Evolutionary conservation across 345 rosid species (phyloP), one percentile per base, ranked within the genome.

Genomic region (Ricinus communis): DNA sequence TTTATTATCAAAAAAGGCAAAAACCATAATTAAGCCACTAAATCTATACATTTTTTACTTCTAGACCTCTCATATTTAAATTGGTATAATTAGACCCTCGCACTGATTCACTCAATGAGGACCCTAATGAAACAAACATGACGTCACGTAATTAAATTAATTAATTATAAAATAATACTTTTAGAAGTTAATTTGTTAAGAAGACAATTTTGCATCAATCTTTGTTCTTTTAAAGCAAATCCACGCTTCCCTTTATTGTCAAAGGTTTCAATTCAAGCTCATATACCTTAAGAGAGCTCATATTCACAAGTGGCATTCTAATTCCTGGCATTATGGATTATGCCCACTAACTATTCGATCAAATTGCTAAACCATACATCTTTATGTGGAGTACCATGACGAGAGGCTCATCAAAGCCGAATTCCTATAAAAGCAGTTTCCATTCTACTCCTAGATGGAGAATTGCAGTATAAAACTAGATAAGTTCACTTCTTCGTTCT

Each of bases 301-400:
- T 90, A 51, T 90, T 81, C 72, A 74, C 76, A 0, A 46, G 78
- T 5, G 81, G 89, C 0, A 56, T 87, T 28, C 82, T 73, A 0
- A 57, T 87, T 68, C 74, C 86, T 0, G 85, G 90, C 43, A 73
- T 87, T 19, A 79, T 87, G 40, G 64, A 71, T 15, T 83, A 87
- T 47, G 96, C 89, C 45, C 88, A 83, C 79, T 74, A 86, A 64
- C 0, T 87, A 86, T 87, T 90, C 74, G 90, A 69, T 55, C 80
- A 76, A 82, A 85, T 90, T 69, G 55, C 84, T 38, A 81, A 81
- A 59, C 88, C 77, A 67, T 89, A 86, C 69, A 76, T 71, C 59
- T 85, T 87, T 75, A 80, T 86, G 70, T 87, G 84, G 69, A 90
- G 87, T 75, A 82, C 91, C 62, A 79, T 87, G 67, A 56, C 87